Conservation (phyloP, 208 protist species). For the Crithidia bombi region DNA sequence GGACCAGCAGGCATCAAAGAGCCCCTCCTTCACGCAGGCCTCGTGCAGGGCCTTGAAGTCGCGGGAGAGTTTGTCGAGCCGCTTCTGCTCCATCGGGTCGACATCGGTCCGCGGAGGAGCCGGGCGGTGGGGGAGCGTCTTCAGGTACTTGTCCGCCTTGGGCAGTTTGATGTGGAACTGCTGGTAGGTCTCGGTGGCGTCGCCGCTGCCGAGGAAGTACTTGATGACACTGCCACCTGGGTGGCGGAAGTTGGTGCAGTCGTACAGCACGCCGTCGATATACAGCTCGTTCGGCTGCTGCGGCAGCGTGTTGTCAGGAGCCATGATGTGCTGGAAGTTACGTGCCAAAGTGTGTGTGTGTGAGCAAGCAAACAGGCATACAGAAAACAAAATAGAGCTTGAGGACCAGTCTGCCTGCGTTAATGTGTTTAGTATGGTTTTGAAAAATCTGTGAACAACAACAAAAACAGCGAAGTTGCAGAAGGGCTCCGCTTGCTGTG, state of each 20-base stretch:
- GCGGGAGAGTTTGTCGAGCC: conserved; percentile 49
- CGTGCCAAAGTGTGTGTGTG: not conserved
- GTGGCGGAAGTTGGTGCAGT: conserved; percentile 66
- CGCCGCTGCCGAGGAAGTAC: conserved; percentile 60
- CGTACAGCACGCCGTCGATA: conserved; percentile 72
- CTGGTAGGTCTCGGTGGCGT: conserved; percentile 69
- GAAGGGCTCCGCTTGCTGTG: no score
- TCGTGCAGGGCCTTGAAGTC: conserved; percentile 61
- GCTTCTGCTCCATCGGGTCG: conserved; percentile 44
- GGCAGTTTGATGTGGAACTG: conserved; percentile 72
- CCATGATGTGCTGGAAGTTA: conserved; percentile 2
- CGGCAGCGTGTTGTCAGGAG: conserved; percentile 1
- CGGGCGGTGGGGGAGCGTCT: conserved; percentile 51
- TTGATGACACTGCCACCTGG: conserved; percentile 71
- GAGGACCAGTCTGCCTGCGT: no score
- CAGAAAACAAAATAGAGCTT: no score
- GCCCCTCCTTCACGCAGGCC: conserved; percentile 54
- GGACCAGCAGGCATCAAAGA: conserved; percentile 55
- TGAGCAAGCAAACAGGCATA: no score
- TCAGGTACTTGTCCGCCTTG: conserved; percentile 53
- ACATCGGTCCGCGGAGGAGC: conserved; percentile 29
- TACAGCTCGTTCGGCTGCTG: conserved; percentile 62
- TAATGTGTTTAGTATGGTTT: no score
- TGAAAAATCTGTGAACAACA: no score
- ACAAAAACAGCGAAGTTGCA: no score